Evolutionary conservation across 495 filamentous ascomycete species (phyloP), one percentile per base, ranked within the genome.

Genomic region (Penicillium canescens): DNA sequence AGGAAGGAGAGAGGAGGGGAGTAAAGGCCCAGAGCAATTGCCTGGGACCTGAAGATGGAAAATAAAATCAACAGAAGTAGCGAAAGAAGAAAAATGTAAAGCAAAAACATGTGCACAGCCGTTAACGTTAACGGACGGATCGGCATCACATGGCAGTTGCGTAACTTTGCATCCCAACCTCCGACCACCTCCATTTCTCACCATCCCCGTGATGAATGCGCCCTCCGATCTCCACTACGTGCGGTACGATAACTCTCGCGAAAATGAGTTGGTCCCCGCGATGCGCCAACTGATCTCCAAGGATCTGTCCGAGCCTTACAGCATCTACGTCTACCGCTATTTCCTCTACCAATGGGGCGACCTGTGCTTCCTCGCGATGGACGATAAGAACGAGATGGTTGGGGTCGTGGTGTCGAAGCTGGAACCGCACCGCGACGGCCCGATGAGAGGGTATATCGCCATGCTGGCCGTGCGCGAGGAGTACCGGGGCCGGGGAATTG

Each of bases 291-390:
- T 99, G 63, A 99, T 99, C 66, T 96, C 92, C 24, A 94, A 93
- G 55, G 95, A 98, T 66, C 84, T 99, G 24, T 97, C 93, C 52
- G 95, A 99, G 67, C 95, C 95, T 2, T 99, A 99, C 73, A 98
- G 94, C 74, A 97, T 99, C 66, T 99, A 98, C 73, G 95, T 99
- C 44, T 99, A 98, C 75, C 84, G 95, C 24, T 99, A 98, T 75
- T 99, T 99, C 65, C 78, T 99, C 14, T 97, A 94, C 68, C 90
- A 97, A 84, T 99, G 95, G 95, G 90, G 89, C 16, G 86, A 98
- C 59, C 77, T 99, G 18, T 98, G 95, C 64, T 98, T 89, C 68
- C 90, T 98, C 81, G 88, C 90, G 6, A 79, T 95, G 52, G 80
- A 93, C 57, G 69, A 76, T 21, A 61, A 73, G 24, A 67, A 73